Percentiles rank a stretch among this genome's conserved stretches.
Conservation (phyloP, 768 basidiomycete species). For the Sporobolomyces roseus region DNA sequence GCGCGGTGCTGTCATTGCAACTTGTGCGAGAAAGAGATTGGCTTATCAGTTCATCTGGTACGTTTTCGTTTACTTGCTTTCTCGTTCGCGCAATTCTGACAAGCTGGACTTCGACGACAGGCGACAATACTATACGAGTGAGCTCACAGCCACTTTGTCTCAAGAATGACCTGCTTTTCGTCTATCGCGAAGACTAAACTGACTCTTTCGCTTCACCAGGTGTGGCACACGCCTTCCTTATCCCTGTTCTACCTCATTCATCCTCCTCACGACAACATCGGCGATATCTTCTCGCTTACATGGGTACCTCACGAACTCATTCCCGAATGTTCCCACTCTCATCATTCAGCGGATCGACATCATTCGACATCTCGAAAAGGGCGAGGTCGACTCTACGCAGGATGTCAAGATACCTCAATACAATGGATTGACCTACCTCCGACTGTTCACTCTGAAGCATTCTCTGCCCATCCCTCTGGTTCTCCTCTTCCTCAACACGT, state of each 20-base stretch:
- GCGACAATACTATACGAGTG: neutral
- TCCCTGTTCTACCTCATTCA: slow-evolving; percentile 49
- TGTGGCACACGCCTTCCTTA: slow-evolving; percentile 49
- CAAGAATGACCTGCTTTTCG: too few relatives aligned
- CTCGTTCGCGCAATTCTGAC: neutral
- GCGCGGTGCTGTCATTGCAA: slow-evolving; percentile 49
- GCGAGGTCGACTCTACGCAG: slow-evolving; percentile 27
- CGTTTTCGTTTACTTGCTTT: neutral
- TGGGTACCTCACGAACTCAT: slow-evolving; percentile 41
- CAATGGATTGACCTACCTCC: slow-evolving; percentile 42
- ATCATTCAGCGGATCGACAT: neutral
- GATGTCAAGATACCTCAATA: slow-evolving; percentile 38
- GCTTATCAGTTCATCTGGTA: slow-evolving; percentile 51
- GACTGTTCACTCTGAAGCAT: slow-evolving; percentile 15
- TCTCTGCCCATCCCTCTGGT: slow-evolving; percentile 8
- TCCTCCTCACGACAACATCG: slow-evolving; percentile 50
- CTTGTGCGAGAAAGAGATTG: slow-evolving; percentile 48
- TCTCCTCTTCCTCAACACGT: slow-evolving; percentile 27
- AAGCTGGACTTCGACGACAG: neutral
- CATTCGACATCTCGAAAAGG: neutral
- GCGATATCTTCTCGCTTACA: slow-evolving; percentile 51
- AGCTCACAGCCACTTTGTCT: neutral
- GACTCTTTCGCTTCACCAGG: slow-evolving; percentile 34
- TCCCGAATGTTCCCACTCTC: slow-evolving; percentile 17
- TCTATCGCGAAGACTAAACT: neutral